phyloP scores from a whole-genome alignment of 139 green algal genomes.

The Helicosporidium sp. region DNA sequence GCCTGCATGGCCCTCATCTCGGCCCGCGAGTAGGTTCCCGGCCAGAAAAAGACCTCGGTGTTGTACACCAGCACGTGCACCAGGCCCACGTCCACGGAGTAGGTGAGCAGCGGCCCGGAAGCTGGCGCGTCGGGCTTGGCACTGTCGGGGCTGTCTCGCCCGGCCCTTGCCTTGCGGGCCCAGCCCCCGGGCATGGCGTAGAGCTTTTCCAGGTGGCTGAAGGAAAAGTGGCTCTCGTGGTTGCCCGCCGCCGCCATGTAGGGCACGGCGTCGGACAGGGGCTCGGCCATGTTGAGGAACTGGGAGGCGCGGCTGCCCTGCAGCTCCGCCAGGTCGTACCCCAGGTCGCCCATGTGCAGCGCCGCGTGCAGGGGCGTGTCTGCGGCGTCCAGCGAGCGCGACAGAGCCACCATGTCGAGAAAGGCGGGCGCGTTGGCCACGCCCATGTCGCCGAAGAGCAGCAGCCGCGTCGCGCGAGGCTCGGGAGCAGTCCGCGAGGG shows the following conservation, averaged over 20 bases:
- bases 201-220: conserved; percentile 3
- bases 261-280: conserved; percentile 2
- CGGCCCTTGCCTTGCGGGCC: too few species aligned
- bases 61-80: conserved; percentile 13
- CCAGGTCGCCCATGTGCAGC: conserved; percentile 12
- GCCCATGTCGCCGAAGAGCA: conserved; percentile 13
- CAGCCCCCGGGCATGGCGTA: conserved; percentile 5
- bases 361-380: not conserved
- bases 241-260: conserved; percentile 11
- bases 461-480: conserved; percentile 1
- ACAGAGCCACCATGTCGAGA: conserved; percentile 1
- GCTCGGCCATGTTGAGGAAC: conserved; percentile 5
- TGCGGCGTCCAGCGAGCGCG: not conserved
- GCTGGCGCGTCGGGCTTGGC: too few species aligned
- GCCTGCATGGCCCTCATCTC: conserved; percentile 1
- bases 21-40: not conserved
- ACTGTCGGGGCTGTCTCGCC: too few species aligned
- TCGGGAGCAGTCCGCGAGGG: too few species aligned
- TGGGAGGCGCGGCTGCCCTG: not conserved
- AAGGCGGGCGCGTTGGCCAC: conserved; percentile 3
- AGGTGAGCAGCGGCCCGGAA: too few species aligned
- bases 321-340: conserved; percentile 8
- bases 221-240: conserved; percentile 10
- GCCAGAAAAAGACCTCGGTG: conserved; percentile 17
- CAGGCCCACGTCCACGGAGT: conserved; percentile 9